Evolutionary conservation across 2,329 filamentous ascomycete species (phyloP), one percentile per base, ranked within the genome.

Genomic region (Fusarium sp.): DNA sequence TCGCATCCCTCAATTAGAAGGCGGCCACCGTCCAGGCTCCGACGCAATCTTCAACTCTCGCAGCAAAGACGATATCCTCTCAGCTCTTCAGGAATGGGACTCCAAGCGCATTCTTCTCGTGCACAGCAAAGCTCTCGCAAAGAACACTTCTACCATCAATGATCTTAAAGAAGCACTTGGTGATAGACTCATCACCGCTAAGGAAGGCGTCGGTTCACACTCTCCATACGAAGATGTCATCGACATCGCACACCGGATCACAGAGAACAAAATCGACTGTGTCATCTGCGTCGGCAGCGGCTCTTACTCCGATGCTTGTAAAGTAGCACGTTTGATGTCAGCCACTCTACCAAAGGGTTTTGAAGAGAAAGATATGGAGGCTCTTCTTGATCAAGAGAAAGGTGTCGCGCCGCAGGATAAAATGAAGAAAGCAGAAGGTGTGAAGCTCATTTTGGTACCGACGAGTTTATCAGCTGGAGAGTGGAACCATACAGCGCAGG

Each of bases 11-110:
- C 62, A 66, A 11, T 63, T 66, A 3, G 55, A 66, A 9, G 62
- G 55, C 5, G 62, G 49, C 1, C 22, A 62, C 16, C 62, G 62
- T 8, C 43, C 47, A 12, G 63, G 63, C 6, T 50, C 55, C 0
- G 62, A 66, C 4, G 62, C 62, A 15, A 51, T 66, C 47, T 66
- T 66, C 30, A 66, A 66, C 38, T 66, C 63, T 8, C 63, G 9
- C 14, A 66, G 62, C 15, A 38, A 66, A n/a, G 22, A 54, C 1
- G 55, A 55, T 3, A 55, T 66, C 15, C 25, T 50, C 6, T 3
- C 8, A 8, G 47, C 47, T 1, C 2, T 66, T 2, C n/a, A 55
- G 8, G 25, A 50, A 42, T 66, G 63, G 63, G 7, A 18, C 0
- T 51, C 55, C 1, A 8, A 15, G 9, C 44, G 55, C 3, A 24